Evolutionary conservation across 768 basidiomycete genomes (phyloP).

Genomic region (Leccinum obscurum): DNA sequence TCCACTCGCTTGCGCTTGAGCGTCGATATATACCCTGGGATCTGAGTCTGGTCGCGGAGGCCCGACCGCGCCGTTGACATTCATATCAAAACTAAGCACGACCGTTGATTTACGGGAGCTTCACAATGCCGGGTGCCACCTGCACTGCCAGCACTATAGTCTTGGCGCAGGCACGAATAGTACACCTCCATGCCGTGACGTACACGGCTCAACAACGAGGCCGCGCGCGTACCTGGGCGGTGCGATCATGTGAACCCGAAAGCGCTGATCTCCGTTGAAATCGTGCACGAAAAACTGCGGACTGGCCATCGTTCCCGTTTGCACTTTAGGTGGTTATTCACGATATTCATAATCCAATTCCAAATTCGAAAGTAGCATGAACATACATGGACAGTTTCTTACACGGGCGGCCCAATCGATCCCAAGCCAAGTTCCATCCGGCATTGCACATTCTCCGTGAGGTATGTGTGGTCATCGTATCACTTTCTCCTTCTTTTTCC

Average conservation of each 20-base stretch:
- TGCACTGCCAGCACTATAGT: constrained; percentile 11
- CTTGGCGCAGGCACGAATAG: constrained; percentile 14
- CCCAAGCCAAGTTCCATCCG: background rate
- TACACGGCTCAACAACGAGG: constrained; percentile 1
- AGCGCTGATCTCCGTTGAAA: background rate
- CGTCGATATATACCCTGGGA: background rate
- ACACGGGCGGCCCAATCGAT: constrained; percentile 9
- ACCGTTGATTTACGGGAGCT: background rate
- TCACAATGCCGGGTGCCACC: background rate
- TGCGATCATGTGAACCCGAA: constrained; percentile 8
- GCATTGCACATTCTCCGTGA: background rate
- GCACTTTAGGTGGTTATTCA: background rate
- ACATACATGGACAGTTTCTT: constrained; percentile 11
- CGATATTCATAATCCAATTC: constrained; percentile 7
- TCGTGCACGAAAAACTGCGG: background rate
- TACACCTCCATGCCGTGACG: constrained; percentile 14
- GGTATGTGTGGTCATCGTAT: background rate
- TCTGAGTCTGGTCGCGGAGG: background rate
- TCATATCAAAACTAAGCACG: background rate
- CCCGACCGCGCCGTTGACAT: background rate
- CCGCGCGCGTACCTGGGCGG: constrained; percentile 10
- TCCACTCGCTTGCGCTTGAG: background rate
- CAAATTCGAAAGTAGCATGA: constrained; percentile 4
- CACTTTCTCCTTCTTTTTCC: background rate
- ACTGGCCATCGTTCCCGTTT: background rate